Evolutionary conservation across 2,329 filamentous ascomycete genomes (phyloP).

Genomic region (Aspergillus uvarum): DNA sequence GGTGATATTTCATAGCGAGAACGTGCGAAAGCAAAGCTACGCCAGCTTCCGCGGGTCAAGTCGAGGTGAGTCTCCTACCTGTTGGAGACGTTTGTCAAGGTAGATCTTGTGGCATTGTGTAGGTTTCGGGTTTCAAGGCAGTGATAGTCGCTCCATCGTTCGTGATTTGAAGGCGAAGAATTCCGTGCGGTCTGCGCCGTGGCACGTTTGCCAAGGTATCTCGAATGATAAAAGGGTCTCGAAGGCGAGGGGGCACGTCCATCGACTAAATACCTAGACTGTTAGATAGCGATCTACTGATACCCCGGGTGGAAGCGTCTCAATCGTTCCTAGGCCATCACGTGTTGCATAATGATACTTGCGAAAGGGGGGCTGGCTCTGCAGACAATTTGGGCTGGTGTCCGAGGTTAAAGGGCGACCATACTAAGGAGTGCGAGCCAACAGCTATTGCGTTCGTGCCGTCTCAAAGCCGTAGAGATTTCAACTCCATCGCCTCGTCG

Average conservation of each 20-base stretch:
- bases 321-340: not conserved
- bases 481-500: not conserved
- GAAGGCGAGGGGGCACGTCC: not conserved
- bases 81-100: not conserved
- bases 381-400: not conserved
- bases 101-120: not conserved
- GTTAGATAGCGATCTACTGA: not conserved
- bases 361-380: not conserved
- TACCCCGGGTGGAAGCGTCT: not conserved
- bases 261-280: not conserved
- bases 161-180: not conserved
- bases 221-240: not conserved
- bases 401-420: not conserved
- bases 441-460: slow-evolving; percentile 4
- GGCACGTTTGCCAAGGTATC: not conserved
- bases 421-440: not conserved
- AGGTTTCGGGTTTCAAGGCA: not conserved
- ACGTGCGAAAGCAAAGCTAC: not conserved
- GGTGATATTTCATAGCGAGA: not conserved
- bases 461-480: slow-evolving; percentile 5
- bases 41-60: not conserved
- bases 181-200: slow-evolving; percentile 1
- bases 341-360: not conserved
- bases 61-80: not conserved
- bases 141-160: not conserved